Evolutionary conservation across 2,329 filamentous ascomycete genomes (phyloP).

Genomic region (Pseudogymnoascus sp.): DNA sequence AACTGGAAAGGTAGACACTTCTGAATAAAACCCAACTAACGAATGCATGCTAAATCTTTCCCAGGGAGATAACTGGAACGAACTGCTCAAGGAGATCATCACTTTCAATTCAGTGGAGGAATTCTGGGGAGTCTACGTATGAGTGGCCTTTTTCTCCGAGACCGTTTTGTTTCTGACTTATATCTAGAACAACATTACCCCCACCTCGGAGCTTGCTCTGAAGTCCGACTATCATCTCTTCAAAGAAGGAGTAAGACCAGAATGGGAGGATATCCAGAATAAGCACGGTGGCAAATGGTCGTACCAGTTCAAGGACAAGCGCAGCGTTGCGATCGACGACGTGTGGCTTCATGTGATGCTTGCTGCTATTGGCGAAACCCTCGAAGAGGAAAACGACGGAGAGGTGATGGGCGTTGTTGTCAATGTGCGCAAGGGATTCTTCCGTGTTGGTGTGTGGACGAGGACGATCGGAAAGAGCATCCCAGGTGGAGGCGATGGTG

Average conservation of each 20-base stretch:
- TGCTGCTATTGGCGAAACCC: slow-evolving; percentile 90
- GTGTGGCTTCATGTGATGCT: slow-evolving; percentile 97
- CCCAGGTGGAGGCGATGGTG: slow-evolving; percentile 63
- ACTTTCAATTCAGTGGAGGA: slow-evolving; percentile 98
- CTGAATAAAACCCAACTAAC: slow-evolving; percentile 2
- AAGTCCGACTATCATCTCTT: slow-evolving; percentile 99
- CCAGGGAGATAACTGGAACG: slow-evolving; percentile 96
- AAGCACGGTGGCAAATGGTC: slow-evolving; percentile 99
- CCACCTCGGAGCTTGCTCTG: slow-evolving; percentile 86
- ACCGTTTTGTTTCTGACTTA: slow-evolving; percentile 11
- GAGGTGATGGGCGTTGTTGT: slow-evolving; percentile 99
- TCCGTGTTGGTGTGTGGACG: slow-evolving; percentile 95
- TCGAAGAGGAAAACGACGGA: slow-evolving; percentile 92
- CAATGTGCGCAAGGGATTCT: slow-evolving; percentile 97
- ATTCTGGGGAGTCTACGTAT: slow-evolving; percentile 98
- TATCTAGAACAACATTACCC: slow-evolving; percentile 89
- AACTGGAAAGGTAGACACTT: slow-evolving; percentile 67
- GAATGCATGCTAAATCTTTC: slow-evolving; percentile 18
- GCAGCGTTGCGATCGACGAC: slow-evolving; percentile 81
- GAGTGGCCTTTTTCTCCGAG: slow-evolving; percentile 30
- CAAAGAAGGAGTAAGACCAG: slow-evolving; percentile 92
- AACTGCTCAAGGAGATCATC: slow-evolving; percentile 95
- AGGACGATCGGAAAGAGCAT: slow-evolving; percentile 83
- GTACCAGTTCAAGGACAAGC: slow-evolving; percentile 96
- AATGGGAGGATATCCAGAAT: slow-evolving; percentile 98